Base-by-base conservation (phyloP, 306 rosid species). In the Nissolia schottii region DNA sequence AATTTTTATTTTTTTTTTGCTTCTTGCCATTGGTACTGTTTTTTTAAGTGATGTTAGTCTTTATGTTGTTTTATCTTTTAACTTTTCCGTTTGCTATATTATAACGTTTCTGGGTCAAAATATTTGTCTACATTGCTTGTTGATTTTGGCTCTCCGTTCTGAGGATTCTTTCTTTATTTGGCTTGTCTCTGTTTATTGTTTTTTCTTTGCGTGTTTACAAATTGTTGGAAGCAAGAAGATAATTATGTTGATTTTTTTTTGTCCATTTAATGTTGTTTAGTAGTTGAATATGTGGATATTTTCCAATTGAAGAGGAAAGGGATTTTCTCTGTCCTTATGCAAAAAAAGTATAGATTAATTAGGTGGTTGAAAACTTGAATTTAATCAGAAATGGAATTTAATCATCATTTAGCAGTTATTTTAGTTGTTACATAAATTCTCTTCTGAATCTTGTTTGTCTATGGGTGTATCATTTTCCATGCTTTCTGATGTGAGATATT, bases 371-470 rank as follows among this genome's bases (percentile, higher is more conserved):
- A 56, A 45, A 45, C 51, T 45, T 45, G 51, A 15, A 65, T 25
- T 65, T 41, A 8, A 55, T 25, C 55, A 18, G 11, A 64, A 24
- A 27, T 45, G 31, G 51, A 50, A 20, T 45, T 62, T 41, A 35
- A 13, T 46, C 70, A 13, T 55, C 18, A 7, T 22, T 7, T 6
- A 55, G 6, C 27, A 61, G 46, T 58, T 38, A 37, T 53, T 70
- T 35, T 18, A 27, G 2, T 58, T 66, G 64, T 48, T 64, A 56
- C 65, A 7, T 31, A 66, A 55, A 13, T 53, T 72, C 61, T 40
- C 53, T 68, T 67, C 40, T 54, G 67, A 25, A 55, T 74, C 50
- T 65, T 63, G 64, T 37, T 61, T 76, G 63, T 70, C 67, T 50
- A 7, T 61, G 40, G 4, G 62, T 34, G 56, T 60, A 10, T 41